These are phyloP conservation scores for Botrytis tulipae DNA, from an alignment of 2,329 filamentous ascomycete genomes.

Conservation along the genomic window DNA sequence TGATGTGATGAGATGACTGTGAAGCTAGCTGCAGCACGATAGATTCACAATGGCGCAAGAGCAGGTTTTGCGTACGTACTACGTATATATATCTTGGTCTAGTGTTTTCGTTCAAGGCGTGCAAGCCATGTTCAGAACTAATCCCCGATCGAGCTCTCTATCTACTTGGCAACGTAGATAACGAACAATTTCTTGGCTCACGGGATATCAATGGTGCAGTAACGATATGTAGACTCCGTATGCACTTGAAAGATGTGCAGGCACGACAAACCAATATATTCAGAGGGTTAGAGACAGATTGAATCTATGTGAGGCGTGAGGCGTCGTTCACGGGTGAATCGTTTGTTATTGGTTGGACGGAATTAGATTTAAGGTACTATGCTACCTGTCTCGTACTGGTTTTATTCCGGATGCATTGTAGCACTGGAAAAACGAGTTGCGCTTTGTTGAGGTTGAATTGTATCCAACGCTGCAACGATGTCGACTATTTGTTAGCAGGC, in stretches of 20 bases:
- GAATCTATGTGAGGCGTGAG: neutral
- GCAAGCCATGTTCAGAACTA: neutral
- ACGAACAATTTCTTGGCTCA: neutral
- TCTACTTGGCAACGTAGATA: slow-evolving; percentile 12
- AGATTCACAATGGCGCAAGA: neutral
- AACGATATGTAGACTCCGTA: neutral
- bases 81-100: neutral
- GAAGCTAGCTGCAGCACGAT: neutral
- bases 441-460: neutral
- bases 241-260: neutral
- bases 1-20: neutral
- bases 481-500: neutral
- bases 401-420: neutral
- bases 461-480: neutral
- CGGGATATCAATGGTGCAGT: neutral
- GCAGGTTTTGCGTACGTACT: neutral
- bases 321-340: neutral
- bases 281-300: neutral
- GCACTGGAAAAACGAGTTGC: neutral
- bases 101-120: neutral
- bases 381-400: neutral
- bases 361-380: neutral
- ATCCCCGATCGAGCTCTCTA: neutral
- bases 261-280: neutral
- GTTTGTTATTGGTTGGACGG: neutral